These are phyloP conservation scores for Populus alba DNA, from an alignment of 345 rosid genomes.

Conservation along the genomic window DNA sequence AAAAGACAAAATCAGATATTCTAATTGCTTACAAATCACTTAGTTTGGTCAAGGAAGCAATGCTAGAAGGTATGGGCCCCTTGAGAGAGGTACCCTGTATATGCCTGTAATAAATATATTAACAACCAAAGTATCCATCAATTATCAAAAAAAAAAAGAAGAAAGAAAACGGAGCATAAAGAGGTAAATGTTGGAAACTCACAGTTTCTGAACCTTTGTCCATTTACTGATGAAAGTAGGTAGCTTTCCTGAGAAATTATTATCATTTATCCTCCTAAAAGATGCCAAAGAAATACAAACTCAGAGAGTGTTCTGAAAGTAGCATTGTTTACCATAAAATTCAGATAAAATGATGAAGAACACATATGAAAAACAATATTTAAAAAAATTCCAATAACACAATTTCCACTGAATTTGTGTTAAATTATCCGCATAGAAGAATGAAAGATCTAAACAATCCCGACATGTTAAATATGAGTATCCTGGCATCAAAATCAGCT, in stretches of 20 bases:
- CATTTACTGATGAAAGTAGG: conserved; percentile 64
- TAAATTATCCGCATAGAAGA: background rate
- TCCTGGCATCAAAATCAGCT: background rate
- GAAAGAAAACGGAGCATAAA: background rate
- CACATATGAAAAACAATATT: background rate
- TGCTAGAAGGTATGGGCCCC: conserved; percentile 76
- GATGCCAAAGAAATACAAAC: conserved; percentile 12
- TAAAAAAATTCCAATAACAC: background rate
- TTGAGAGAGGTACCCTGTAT: conserved; percentile 69
- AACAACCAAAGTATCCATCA: background rate
- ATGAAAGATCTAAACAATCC: background rate
- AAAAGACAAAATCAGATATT: conserved; percentile 9
- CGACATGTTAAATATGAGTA: background rate
- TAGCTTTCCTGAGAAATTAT: conserved; percentile 60
- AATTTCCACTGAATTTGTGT: background rate
- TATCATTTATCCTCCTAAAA: conserved; percentile 75
- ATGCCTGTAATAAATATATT: conserved; percentile 46
- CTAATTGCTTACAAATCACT: conserved; percentile 62
- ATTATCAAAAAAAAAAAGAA: background rate
- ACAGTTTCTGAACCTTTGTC: conserved; percentile 66
- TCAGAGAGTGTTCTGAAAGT: background rate
- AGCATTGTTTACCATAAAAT: background rate
- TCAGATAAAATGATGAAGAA: background rate
- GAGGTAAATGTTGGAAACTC: conserved; percentile 21
- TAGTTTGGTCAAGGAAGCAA: conserved; percentile 55